Conservation (phyloP, 805 yeast genomes). For the Grigorovia humatica region DNA sequence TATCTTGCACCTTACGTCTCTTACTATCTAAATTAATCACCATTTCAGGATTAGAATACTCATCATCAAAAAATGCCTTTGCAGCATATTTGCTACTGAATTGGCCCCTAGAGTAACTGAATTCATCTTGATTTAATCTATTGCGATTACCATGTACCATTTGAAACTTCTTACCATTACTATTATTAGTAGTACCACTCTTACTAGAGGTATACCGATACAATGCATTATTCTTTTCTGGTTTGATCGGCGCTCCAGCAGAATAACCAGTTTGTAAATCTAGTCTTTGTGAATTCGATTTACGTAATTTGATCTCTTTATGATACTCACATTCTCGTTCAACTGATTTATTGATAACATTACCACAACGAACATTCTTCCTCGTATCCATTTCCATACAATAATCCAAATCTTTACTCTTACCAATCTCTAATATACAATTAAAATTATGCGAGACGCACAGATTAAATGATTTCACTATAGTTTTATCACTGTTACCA, state of each 20-base stretch:
- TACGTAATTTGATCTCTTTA: constrained; percentile 44
- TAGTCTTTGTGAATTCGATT: constrained; percentile 51
- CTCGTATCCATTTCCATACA: constrained; percentile 44
- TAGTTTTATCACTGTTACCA: constrained; percentile 9
- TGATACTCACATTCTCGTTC: constrained; percentile 64
- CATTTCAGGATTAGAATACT: constrained; percentile 39
- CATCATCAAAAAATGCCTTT: constrained; percentile 41
- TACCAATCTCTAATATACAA: constrained; percentile 64
- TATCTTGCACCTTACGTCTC: constrained; percentile 33
- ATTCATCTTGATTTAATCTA: not conserved
- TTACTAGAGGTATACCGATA: not conserved
- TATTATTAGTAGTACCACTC: not conserved
- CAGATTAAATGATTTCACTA: constrained; percentile 40
- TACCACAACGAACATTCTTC: constrained; percentile 49
- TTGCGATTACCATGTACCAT: not conserved
- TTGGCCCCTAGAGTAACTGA: constrained; percentile 4
- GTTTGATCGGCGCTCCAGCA: constrained; percentile 44
- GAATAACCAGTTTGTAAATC: constrained; percentile 60
- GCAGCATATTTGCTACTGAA: constrained; percentile 37
- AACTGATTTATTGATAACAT: constrained; percentile 46
- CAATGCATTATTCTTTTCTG: not conserved
- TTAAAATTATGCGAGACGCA: constrained; percentile 40
- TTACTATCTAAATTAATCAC: constrained; percentile 31
- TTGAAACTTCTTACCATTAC: not conserved
- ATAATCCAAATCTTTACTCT: constrained; percentile 52